These are phyloP conservation scores for Stentor roeselii DNA, from an alignment of 73 alveolate genomes.

Conservation along the genomic window DNA sequence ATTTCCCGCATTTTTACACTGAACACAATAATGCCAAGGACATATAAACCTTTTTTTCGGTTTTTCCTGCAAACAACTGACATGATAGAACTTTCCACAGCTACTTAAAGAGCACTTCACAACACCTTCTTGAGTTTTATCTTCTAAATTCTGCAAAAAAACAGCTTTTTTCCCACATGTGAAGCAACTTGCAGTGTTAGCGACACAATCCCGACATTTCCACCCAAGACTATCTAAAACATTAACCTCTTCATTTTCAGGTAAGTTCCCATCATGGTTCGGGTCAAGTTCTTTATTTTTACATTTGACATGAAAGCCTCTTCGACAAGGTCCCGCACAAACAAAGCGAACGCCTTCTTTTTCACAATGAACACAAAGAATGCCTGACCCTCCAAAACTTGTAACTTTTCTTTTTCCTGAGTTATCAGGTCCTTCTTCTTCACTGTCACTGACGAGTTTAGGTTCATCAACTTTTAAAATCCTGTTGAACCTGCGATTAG, in stretches of 20 bases:
- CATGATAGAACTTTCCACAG: conserved; percentile 56
- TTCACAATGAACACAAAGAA: conserved; percentile 65
- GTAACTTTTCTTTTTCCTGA: conserved; percentile 23
- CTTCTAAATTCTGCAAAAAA: neutral
- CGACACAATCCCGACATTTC: conserved; percentile 69
- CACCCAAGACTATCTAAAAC: conserved; percentile 39
- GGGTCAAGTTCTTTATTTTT: conserved; percentile 51
- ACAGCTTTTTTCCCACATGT: conserved; percentile 58
- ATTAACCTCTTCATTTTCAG: conserved; percentile 42
- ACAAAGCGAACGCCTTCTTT: conserved; percentile 34
- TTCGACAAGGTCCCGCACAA: conserved; percentile 78
- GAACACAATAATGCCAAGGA: conserved; percentile 61
- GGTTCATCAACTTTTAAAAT: conserved; percentile 25
- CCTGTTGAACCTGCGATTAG: neutral
- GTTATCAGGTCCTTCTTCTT: conserved; percentile 26
- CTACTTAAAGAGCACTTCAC: conserved; percentile 49
- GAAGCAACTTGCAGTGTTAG: conserved; percentile 58
- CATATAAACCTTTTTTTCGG: conserved; percentile 48
- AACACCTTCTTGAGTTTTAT: conserved; percentile 21
- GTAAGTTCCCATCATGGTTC: conserved; percentile 31
- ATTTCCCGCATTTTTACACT: conserved; percentile 52
- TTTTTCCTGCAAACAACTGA: conserved; percentile 39
- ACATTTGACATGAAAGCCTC: conserved; percentile 68
- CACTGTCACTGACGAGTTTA: conserved; percentile 33
- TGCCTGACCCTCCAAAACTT: conserved; percentile 44